Evolutionary conservation across 306 rosid species (phyloP).

Genomic region (Pyrus pyrifolia): DNA sequence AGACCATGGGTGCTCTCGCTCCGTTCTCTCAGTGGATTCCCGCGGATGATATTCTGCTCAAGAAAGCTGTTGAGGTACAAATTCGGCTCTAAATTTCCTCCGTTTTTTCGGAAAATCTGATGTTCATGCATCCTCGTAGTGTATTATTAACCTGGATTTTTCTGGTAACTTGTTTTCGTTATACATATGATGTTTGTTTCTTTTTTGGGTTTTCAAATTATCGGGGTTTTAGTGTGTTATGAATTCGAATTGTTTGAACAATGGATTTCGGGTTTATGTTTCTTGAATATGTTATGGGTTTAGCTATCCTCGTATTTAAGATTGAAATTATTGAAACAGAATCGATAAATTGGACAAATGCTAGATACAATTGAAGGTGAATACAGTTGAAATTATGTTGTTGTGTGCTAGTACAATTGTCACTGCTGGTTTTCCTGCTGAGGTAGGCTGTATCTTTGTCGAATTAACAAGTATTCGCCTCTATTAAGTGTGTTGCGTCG

Average conservation of each 20-base stretch:
- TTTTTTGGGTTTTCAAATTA: background rate
- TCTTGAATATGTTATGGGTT: background rate
- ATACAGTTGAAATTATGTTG: background rate
- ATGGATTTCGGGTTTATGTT: background rate
- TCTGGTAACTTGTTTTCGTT: background rate
- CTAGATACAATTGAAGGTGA: background rate
- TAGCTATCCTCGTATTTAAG: background rate
- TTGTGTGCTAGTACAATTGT: background rate
- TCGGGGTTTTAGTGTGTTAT: background rate
- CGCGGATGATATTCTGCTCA: slow-evolving; percentile 76
- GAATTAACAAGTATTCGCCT: background rate
- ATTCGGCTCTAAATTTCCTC: background rate
- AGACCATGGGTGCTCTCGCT: slow-evolving; percentile 69
- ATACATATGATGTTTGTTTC: background rate
- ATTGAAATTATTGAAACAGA: background rate
- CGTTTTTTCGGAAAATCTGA: background rate
- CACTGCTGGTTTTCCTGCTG: background rate
- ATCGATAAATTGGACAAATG: background rate
- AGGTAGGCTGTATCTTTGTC: background rate
- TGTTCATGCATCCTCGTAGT: background rate
- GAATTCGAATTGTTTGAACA: background rate
- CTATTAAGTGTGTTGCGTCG: background rate
- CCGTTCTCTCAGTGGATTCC: slow-evolving; percentile 53
- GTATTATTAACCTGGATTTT: background rate
- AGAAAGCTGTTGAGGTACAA: slow-evolving; percentile 80